These are phyloP conservation scores for Tricladium varicosporioides DNA, from an alignment of 2,329 filamentous ascomycete genomes.

Conservation along the genomic window DNA sequence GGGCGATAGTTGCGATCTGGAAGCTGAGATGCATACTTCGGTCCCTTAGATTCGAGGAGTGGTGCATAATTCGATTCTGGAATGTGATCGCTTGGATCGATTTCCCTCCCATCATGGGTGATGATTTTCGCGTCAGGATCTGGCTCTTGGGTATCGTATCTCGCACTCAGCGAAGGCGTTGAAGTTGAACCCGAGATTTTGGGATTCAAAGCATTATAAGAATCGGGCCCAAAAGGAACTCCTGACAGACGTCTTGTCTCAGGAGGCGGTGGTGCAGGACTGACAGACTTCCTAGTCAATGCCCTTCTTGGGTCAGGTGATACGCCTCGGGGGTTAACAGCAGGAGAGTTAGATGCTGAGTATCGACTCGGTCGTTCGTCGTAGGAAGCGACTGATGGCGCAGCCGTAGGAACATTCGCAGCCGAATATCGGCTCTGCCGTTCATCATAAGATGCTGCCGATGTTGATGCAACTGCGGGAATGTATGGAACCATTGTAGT, in stretches of 20 bases:
- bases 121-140: slow-evolving; percentile 69
- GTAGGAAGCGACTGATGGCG: no score
- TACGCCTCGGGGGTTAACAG: slow-evolving; percentile 26
- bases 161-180: slow-evolving; percentile 27
- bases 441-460: slow-evolving; percentile 27
- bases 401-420: slow-evolving; percentile 30
- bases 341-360: no score
- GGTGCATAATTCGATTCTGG: slow-evolving; percentile 50
- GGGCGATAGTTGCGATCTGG: slow-evolving; percentile 40
- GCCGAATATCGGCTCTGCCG: slow-evolving; percentile 26
- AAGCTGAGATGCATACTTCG: slow-evolving; percentile 37
- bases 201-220: slow-evolving; percentile 72
- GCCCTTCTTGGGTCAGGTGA: slow-evolving; percentile 26
- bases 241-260: slow-evolving; percentile 54
- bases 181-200: slow-evolving; percentile 36
- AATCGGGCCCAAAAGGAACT: slow-evolving; percentile 72
- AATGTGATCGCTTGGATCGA: slow-evolving; percentile 79
- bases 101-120: slow-evolving; percentile 70
- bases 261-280: slow-evolving; percentile 58
- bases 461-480: slow-evolving; percentile 18
- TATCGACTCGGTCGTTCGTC: no score
- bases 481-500: slow-evolving; percentile 16
- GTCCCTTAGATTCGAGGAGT: slow-evolving; percentile 46
- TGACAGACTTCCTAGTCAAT: slow-evolving; percentile 71
- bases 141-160: slow-evolving; percentile 34